Percentiles rank a stretch among this genome's conserved stretches.
Evolutionary conservation across 2,329 filamentous ascomycete genomes (phyloP).

Genomic region (Sarocladiaceae sp.): DNA sequence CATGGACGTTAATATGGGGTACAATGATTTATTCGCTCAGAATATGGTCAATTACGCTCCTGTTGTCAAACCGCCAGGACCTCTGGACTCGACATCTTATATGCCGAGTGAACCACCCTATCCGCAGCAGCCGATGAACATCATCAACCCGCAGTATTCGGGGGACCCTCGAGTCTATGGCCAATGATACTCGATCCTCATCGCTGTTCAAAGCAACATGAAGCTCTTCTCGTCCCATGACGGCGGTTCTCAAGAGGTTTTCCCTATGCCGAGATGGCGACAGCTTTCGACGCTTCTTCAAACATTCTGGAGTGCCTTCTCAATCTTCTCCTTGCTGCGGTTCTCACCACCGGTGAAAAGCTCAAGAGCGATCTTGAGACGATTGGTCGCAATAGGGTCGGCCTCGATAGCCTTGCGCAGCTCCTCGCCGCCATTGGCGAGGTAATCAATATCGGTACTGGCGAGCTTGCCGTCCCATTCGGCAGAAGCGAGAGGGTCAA

Average conservation of each 20-base stretch:
- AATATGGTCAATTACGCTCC: slow-evolving; percentile 3
- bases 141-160: neutral
- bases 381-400: slow-evolving; percentile 29
- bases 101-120: neutral
- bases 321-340: slow-evolving; percentile 30
- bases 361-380: slow-evolving; percentile 31
- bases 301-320: slow-evolving; percentile 18
- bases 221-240: too few relatives aligned
- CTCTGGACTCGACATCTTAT: neutral
- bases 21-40: slow-evolving; percentile 2
- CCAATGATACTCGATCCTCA: neutral
- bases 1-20: neutral
- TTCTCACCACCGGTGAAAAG: slow-evolving; percentile 34
- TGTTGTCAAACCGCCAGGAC: neutral
- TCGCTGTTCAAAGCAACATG: neutral
- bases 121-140: slow-evolving; percentile 2
- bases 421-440: slow-evolving; percentile 35
- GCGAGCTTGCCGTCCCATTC: slow-evolving; percentile 33
- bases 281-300: neutral
- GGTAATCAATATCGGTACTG: slow-evolving; percentile 36
- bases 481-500: slow-evolving; percentile 32
- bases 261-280: neutral
- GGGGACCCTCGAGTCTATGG: slow-evolving; percentile 4
- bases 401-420: slow-evolving; percentile 35
- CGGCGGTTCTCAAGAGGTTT: neutral